These are phyloP conservation scores for Kitagawia praeruptora DNA, from an alignment of 129 eudicot species.

Conservation along the genomic window DNA sequence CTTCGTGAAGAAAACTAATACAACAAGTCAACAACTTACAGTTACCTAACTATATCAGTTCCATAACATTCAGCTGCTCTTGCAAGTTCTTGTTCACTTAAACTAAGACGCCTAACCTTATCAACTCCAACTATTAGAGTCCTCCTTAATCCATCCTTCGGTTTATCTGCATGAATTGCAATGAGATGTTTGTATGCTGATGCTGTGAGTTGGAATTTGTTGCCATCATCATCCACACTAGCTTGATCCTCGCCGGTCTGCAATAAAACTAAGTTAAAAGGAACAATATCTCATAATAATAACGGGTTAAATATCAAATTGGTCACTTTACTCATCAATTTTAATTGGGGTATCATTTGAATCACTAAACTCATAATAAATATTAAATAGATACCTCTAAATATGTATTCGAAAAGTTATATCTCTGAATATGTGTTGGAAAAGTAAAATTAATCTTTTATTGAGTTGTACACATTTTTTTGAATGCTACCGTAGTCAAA, in stretches of 20 bases:
- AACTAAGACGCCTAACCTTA: conserved; percentile 20
- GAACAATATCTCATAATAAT: neutral
- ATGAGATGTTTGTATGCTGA: conserved; percentile 19
- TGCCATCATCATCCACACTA: neutral
- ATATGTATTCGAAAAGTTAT: no score
- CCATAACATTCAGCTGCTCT: conserved; percentile 8
- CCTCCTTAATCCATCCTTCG: conserved; percentile 11
- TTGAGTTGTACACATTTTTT: no score
- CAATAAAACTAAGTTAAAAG: neutral
- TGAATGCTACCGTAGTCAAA: no score
- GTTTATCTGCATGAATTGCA: conserved; percentile 16
- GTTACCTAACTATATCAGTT: conserved; percentile 8
- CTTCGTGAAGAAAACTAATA: neutral
- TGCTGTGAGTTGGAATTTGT: conserved; percentile 5
- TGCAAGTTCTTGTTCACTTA: conserved; percentile 16
- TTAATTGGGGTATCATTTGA: no score
- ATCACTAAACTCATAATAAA: no score
- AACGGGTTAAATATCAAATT: no score
- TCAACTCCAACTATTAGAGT: conserved; percentile 10
- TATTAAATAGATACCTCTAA: no score
- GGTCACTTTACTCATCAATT: no score
- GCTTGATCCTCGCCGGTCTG: neutral
- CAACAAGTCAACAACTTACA: neutral
- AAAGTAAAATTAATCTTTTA: no score
- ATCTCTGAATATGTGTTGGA: no score